Evolutionary conservation across 192 early-diverging fungal genomes (phyloP).

Genomic region (Coemansia sp.): DNA sequence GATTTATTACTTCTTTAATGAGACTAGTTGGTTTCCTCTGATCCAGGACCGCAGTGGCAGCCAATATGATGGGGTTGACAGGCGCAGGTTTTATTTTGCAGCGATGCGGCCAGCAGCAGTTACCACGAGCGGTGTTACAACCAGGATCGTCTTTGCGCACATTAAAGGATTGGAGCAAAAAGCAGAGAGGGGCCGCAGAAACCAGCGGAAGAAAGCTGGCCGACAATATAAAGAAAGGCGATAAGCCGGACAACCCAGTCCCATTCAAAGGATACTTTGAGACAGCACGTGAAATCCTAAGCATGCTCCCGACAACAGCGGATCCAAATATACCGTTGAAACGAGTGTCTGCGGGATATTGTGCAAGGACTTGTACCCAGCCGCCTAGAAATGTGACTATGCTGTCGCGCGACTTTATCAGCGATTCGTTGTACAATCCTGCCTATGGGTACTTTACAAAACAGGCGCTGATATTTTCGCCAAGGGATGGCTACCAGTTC

Average conservation of each 20-base stretch:
- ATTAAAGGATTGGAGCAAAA: background rate
- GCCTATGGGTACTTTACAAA: constrained; percentile 97
- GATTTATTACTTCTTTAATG: too few relatives aligned
- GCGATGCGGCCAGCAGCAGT: too few relatives aligned
- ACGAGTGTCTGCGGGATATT: constrained; percentile 45
- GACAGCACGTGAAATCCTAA: constrained; percentile 38
- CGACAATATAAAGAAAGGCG: background rate
- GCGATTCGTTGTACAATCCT: constrained; percentile 94
- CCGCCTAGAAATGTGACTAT: constrained; percentile 64
- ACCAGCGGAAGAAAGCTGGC: background rate
- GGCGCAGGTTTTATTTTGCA: too few relatives aligned
- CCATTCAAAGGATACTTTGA: constrained; percentile 33
- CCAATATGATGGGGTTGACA: too few relatives aligned
- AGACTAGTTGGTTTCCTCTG: too few relatives aligned
- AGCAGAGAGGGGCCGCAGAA: background rate
- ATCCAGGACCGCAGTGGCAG: too few relatives aligned
- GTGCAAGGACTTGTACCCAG: constrained; percentile 18
- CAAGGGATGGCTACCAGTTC: constrained; percentile 64
- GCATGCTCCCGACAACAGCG: constrained; percentile 45
- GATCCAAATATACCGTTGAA: constrained; percentile 31
- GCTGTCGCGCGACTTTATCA: constrained; percentile 88
- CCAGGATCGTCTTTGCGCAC: background rate
- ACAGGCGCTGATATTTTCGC: constrained; percentile 81
- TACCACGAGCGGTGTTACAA: too few relatives aligned
- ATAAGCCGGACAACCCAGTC: constrained; percentile 4